Evolutionary conservation across 2,329 filamentous ascomycete genomes (phyloP), one percentile per base, ranked within the genome.

Genomic region (Penicillium sp.): DNA sequence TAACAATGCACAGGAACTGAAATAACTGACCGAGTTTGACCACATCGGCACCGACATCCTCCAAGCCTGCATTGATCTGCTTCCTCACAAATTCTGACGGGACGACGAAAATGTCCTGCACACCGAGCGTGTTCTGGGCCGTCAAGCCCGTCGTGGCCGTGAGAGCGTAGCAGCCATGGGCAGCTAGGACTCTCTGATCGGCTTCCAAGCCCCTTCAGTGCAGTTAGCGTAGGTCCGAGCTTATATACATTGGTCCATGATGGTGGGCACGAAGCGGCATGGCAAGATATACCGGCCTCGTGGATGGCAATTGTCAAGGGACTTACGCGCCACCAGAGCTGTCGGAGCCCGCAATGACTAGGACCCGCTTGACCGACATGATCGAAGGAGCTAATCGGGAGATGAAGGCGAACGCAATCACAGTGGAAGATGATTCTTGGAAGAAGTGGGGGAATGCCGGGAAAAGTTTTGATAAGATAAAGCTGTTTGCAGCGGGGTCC

Each of bases 61-160:
- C 82, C 40, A 95, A 75, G 27, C 86, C 88, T 20, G 87, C 85
- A 70, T 91, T 84, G 49, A 97, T 89, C 69, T 95, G 88, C 73
- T 87, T 87, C 55, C 76, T 76, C 20, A 96, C 81, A 67, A 97
- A 96, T 4, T 77, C 75, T 0, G 87, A 75, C 0, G 91, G 91
- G 6, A 87, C 80, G 46, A 85, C 73, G 62, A 95, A 88, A 42
- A 97, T 88, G 54, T 79, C 88, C 51, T 82, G 76, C 11, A 97
- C 89, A 4, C 89, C 89, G 43, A 80, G 77, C 0, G 93, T 98
- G 69, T 97, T 95, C 65, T 97, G 93, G 13, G 89, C 90, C n/a
- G 93, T 98, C 63, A 98, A 74, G 16, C 91, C 91, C 11, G 91
- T 94, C 8, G 91, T 96, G 18, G 90, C 89, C 41, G 91, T 96